Evolutionary conservation across 176 grass and related monocot species (phyloP), one percentile per base, ranked within the genome.

Genomic region (Cymbopogon citratus): DNA sequence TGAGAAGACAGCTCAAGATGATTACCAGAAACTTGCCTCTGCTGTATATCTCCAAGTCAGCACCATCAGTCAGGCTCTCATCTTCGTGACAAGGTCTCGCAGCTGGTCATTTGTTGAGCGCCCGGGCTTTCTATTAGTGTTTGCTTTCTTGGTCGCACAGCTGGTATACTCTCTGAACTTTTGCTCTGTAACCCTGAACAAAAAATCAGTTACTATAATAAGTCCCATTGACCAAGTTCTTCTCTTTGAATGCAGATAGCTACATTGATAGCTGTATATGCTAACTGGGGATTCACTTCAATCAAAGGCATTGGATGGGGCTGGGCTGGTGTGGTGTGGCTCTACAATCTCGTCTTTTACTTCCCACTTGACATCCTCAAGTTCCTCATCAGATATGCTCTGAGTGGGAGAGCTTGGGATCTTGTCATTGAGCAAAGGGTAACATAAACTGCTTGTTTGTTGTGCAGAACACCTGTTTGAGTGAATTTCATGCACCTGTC

Each of bases 1-100:
- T 40, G 84, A 85, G 76, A 85, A 85, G 67, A 85, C 84, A 9
- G 41, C 67, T 23, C 84, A 85, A 73, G 84, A 79, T n/a, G 84
- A 85, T 77, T 85, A 79, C 57, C 43, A 80, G 38, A 85, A 79
- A 61, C 84, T 85, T 41, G 76, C 84, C 23, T 79, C 84, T 40
- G 84, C 76, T 23, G 76, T 85, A 41, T 85, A 73, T 72, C 84
- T 85, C 36, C 84, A 85, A 65, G 84, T 85, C 46, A 85, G 84
- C 76, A 85, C 57, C 59, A 85, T 85, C 67, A 85, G 67, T 4
- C 84, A 85, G 63, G 84, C 84, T 72, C 83, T 85, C 4, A 85
- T 85, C 15, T 85, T 85, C 4, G 67, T 85, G 16, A 85, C 83
- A 4, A 85, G 83, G 67, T 85, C 75, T 11, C 75, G 75, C 24